Conservation (phyloP, 1,139 yeast genomes). For the Yamadazyma siamensis region DNA sequence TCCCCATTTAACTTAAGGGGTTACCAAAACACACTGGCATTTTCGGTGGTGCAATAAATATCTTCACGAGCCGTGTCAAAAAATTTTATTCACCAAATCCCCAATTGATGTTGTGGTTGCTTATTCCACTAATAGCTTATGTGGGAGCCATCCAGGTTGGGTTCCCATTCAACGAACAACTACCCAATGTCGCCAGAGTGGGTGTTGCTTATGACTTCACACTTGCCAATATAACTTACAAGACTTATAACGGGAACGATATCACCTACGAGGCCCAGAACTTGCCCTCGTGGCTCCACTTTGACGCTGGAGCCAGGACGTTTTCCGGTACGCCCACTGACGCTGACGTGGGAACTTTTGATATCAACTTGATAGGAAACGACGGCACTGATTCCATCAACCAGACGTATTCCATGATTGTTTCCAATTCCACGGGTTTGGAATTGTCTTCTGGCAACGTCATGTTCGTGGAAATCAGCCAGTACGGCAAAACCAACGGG, state of each 20-base stretch:
- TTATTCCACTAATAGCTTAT: slow-evolving; percentile 8
- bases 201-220: slow-evolving; percentile 62
- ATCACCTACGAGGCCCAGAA: slow-evolving; percentile 54
- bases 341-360: slow-evolving; percentile 39
- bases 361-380: slow-evolving; percentile 56
- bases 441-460: slow-evolving; percentile 32
- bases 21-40: too few species aligned
- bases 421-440: slow-evolving; percentile 55
- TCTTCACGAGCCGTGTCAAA: too few species aligned
- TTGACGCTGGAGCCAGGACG: slow-evolving; percentile 59
- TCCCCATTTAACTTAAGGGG: too few species aligned
- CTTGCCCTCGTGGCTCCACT: slow-evolving; percentile 75
- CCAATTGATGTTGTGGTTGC: too few species aligned
- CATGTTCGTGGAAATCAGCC: slow-evolving; percentile 49
- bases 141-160: slow-evolving; percentile 46
- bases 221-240: slow-evolving; percentile 69
- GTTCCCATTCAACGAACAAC: slow-evolving; percentile 78
- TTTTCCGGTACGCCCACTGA: slow-evolving; percentile 68
- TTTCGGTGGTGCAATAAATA: too few species aligned
- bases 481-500: slow-evolving; percentile 70
- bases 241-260: slow-evolving; percentile 40
- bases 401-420: slow-evolving; percentile 54
- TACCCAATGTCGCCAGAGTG: slow-evolving; percentile 82
- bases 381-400: slow-evolving; percentile 53
- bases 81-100: too few species aligned